phyloP scores from a whole-genome alignment of 192 early-diverging fungal species.

The Geosiphon pyriformis region DNA sequence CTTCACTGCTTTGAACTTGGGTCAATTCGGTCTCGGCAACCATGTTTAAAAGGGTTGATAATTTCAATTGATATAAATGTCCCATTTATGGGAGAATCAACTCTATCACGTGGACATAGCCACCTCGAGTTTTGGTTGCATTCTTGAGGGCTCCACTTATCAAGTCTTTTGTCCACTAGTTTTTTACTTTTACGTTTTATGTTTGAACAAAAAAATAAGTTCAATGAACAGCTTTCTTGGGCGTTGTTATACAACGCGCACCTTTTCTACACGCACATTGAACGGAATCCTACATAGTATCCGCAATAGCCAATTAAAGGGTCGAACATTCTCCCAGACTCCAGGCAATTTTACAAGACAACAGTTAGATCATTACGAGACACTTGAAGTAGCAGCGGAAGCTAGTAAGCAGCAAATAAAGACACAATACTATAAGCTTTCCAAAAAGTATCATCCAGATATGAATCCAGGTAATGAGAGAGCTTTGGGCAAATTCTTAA shows the following conservation, averaged over 20 bases:
- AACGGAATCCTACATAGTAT: neutral
- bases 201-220: neutral
- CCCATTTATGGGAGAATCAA: too few species aligned
- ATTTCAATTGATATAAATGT: too few species aligned
- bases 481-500: constrained; percentile 65
- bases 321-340: neutral
- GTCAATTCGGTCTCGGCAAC: too few species aligned
- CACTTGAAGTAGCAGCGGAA: constrained; percentile 31
- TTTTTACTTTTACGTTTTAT: neutral
- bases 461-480: constrained; percentile 60
- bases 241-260: neutral
- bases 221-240: neutral
- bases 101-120: too few species aligned
- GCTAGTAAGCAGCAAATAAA: constrained; percentile 59
- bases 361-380: constrained; percentile 51
- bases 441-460: constrained; percentile 82
- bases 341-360: neutral
- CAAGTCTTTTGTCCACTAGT: neutral
- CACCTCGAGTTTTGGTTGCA: too few species aligned
- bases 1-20: too few species aligned
- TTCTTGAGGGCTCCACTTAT: too few species aligned
- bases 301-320: neutral
- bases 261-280: neutral
- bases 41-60: too few species aligned
- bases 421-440: constrained; percentile 64